Conservation (phyloP, 2,329 filamentous ascomycete genomes). For the Hypocreales sp. region DNA sequence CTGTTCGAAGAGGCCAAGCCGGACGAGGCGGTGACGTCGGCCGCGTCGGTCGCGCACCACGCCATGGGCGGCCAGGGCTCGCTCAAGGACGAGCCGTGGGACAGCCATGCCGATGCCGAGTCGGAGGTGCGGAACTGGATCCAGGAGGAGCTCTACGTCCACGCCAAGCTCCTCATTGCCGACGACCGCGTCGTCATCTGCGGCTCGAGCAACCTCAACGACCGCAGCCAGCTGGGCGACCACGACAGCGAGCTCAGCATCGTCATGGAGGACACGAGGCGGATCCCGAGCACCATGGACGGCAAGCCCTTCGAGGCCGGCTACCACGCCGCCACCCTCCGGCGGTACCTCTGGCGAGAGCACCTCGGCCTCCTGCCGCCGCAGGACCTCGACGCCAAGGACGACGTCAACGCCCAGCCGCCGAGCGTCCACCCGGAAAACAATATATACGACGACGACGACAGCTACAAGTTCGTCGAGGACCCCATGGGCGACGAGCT, state of each 20-base stretch:
- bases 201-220: constrained; percentile 82
- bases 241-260: constrained; percentile 88
- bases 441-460: constrained; percentile 42
- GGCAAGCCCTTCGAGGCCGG: constrained; percentile 63
- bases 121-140: constrained; percentile 78
- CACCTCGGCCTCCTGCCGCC: constrained; percentile 69
- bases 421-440: constrained; percentile 53
- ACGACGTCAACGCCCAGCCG: constrained; percentile 60
- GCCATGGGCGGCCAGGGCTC: constrained; percentile 55
- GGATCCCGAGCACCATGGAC: constrained; percentile 59
- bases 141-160: constrained; percentile 91
- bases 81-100: constrained; percentile 59
- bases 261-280: constrained; percentile 71
- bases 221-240: constrained; percentile 71
- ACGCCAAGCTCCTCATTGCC: constrained; percentile 78
- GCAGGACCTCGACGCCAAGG: constrained; percentile 50
- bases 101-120: constrained; percentile 46
- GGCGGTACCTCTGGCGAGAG: constrained; percentile 77
- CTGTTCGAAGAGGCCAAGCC: constrained; percentile 34
- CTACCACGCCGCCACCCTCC: constrained; percentile 67
- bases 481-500: constrained; percentile 56
- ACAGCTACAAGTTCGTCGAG: constrained; percentile 48
- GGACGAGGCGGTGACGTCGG: constrained; percentile 20
- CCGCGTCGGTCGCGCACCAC: constrained; percentile 49
- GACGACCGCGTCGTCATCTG: constrained; percentile 79